phyloP scores from a whole-genome alignment of 768 basidiomycete species.

The Strobilomyces echinocephalus region DNA sequence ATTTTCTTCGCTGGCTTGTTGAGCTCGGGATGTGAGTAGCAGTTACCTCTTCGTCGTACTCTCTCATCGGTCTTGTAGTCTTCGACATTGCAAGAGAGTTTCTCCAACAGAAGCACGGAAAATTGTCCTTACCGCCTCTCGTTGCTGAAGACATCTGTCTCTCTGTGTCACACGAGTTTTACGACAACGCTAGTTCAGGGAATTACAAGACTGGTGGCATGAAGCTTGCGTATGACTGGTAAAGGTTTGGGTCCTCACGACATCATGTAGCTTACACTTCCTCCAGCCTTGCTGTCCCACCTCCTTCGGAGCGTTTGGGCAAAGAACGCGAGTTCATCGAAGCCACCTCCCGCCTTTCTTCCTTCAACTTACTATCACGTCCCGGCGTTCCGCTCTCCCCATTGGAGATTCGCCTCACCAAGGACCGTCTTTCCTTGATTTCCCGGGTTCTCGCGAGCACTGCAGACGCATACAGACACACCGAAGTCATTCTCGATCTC shows the following conservation, averaged over 20 bases:
- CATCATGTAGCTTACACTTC: slow-evolving; percentile 5
- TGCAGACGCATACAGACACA: slow-evolving; percentile 84
- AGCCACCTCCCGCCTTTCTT: slow-evolving; percentile 92
- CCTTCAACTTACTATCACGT: slow-evolving; percentile 78
- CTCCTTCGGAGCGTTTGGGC: slow-evolving; percentile 52
- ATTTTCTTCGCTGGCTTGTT: slow-evolving; percentile 86
- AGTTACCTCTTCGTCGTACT: background rate
- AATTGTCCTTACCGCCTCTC: slow-evolving; percentile 44
- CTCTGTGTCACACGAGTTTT: slow-evolving; percentile 79
- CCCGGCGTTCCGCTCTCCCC: slow-evolving; percentile 79
- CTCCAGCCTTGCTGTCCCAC: slow-evolving; percentile 71
- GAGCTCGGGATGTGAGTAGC: slow-evolving; percentile 77
- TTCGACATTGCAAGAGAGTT: slow-evolving; percentile 65
- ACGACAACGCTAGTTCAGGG: slow-evolving; percentile 89
- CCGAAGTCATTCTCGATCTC: slow-evolving; percentile 88
- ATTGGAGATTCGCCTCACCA: slow-evolving; percentile 88
- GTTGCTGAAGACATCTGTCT: slow-evolving; percentile 77
- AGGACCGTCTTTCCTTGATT: slow-evolving; percentile 83
- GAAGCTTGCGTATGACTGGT: slow-evolving; percentile 98
- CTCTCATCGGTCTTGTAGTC: slow-evolving; percentile 36
- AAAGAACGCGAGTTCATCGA: slow-evolving; percentile 92
- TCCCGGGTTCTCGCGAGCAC: slow-evolving; percentile 82
- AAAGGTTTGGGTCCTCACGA: slow-evolving; percentile 1
- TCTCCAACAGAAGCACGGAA: slow-evolving; percentile 43
- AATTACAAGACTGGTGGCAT: slow-evolving; percentile 93